Evolutionary conservation across 371 early-diverging fungal genomes (phyloP).

Genomic region (Fennellomyces sp.): DNA sequence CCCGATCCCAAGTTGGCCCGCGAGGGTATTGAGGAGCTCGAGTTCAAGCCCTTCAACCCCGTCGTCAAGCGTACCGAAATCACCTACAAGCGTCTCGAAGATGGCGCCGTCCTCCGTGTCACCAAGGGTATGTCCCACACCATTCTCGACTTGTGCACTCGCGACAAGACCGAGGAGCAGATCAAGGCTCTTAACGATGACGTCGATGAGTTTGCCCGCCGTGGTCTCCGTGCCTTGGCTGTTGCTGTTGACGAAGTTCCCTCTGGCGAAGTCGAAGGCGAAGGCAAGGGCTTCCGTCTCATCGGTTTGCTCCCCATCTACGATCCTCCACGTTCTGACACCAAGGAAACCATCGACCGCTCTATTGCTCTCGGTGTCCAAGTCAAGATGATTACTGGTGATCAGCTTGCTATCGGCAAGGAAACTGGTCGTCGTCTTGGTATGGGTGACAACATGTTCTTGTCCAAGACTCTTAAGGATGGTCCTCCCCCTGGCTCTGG

Average conservation of each 20-base stretch:
- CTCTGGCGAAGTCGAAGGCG: slow-evolving; percentile 43
- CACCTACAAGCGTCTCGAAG: slow-evolving; percentile 64
- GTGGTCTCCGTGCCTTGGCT: slow-evolving; percentile 86
- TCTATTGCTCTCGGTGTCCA: slow-evolving; percentile 86
- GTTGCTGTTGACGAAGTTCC: slow-evolving; percentile 74
- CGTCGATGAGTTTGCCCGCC: slow-evolving; percentile 75
- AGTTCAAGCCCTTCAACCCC: slow-evolving; percentile 91
- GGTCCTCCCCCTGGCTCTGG: slow-evolving; percentile 73
- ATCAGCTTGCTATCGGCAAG: slow-evolving; percentile 91
- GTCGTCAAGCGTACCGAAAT: slow-evolving; percentile 88
- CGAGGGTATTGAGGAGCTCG: slow-evolving; percentile 66
- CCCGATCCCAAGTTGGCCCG: slow-evolving; percentile 63
- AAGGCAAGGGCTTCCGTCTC: slow-evolving; percentile 56
- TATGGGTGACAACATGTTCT: slow-evolving; percentile 77
- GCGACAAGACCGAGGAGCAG: slow-evolving; percentile 65
- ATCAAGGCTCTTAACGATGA: slow-evolving; percentile 62
- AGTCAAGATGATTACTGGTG: slow-evolving; percentile 97
- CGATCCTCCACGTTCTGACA: slow-evolving; percentile 89
- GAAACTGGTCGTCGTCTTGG: slow-evolving; percentile 80
- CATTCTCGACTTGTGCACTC: slow-evolving; percentile 71
- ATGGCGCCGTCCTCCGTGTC: slow-evolving; percentile 67
- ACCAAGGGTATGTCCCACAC: slow-evolving; percentile 80
- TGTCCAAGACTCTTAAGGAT: slow-evolving; percentile 77
- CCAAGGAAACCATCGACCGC: slow-evolving; percentile 84
- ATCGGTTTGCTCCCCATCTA: slow-evolving; percentile 80